These are phyloP conservation scores for Trametes coccinea DNA, from an alignment of 768 basidiomycete species.

Conservation along the genomic window DNA sequence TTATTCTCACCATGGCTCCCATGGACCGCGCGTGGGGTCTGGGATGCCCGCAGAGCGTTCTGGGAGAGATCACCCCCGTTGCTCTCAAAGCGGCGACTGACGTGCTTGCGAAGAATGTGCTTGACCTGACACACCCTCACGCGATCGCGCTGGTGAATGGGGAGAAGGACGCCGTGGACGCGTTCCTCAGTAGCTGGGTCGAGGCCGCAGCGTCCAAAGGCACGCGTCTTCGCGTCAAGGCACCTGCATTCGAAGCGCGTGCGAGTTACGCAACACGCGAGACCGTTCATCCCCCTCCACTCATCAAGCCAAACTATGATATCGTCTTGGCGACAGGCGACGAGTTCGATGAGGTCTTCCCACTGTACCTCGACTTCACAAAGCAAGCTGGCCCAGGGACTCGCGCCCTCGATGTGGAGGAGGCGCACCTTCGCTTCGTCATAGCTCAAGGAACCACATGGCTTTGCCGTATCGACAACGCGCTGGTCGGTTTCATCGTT, in stretches of 20 bases:
- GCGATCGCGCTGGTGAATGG: background rate
- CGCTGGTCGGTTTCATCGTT: background rate
- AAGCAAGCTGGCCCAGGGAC: background rate
- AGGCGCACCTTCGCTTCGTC: background rate
- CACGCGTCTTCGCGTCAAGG: background rate
- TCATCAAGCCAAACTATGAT: background rate
- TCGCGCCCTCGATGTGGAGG: background rate
- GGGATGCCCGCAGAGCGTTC: background rate
- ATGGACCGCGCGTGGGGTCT: background rate
- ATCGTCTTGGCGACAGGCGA: background rate
- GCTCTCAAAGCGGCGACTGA: background rate
- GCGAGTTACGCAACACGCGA: constrained; percentile 10
- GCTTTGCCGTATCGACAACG: background rate
- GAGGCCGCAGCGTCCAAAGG: background rate
- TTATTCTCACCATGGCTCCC: background rate
- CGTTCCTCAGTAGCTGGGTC: background rate
- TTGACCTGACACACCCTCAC: background rate
- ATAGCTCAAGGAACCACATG: background rate
- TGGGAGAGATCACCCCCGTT: background rate
- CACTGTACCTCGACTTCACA: background rate
- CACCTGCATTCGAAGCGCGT: background rate
- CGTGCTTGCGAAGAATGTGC: background rate
- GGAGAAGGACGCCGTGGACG: background rate
- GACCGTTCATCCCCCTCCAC: background rate
- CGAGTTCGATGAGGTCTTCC: constrained; percentile 1